phyloP scores from a whole-genome alignment of 2,329 filamentous ascomycete genomes.

The Amauroascus niger region DNA sequence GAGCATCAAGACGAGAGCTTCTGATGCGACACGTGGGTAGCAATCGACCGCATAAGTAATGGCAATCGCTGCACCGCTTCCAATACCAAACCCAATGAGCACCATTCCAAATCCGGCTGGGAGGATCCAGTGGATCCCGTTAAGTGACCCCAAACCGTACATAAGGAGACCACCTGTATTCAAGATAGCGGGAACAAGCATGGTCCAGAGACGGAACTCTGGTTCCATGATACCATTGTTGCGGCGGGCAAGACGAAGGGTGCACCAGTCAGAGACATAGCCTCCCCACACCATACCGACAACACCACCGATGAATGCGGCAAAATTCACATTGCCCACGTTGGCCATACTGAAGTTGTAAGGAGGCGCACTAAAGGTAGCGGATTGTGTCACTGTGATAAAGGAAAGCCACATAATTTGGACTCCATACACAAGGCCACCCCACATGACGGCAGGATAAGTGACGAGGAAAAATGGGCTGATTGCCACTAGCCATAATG shows the following conservation, averaged over 20 bases:
- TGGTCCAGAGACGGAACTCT: slow-evolving; percentile 36
- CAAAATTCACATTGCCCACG: slow-evolving; percentile 24
- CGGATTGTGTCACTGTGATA: slow-evolving; percentile 26
- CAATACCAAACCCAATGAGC: slow-evolving; percentile 23
- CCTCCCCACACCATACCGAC: slow-evolving; percentile 29
- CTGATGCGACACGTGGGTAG: slow-evolving; percentile 23
- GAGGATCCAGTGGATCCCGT: slow-evolving; percentile 23
- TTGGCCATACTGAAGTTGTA: slow-evolving; percentile 25
- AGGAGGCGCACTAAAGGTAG: slow-evolving; percentile 22
- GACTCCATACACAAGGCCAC: slow-evolving; percentile 24
- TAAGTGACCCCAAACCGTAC: slow-evolving; percentile 24
- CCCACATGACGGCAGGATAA: slow-evolving; percentile 24
- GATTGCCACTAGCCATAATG: slow-evolving; percentile 25
- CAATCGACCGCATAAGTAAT: slow-evolving; percentile 25
- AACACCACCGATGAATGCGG: slow-evolving; percentile 34
- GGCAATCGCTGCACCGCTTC: slow-evolving; percentile 20
- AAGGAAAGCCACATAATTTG: slow-evolving; percentile 27
- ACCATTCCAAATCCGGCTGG: slow-evolving; percentile 25
- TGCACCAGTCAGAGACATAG: slow-evolving; percentile 30
- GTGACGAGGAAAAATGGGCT: slow-evolving; percentile 24
- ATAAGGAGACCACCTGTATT: slow-evolving; percentile 21
- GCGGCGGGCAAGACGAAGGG: slow-evolving; percentile 28
- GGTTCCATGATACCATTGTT: slow-evolving; percentile 38
- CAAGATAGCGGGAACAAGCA: slow-evolving; percentile 22
- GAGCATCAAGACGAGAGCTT: slow-evolving; percentile 29